A percentile compares a stretch with the other conserved stretches of the same genome.
Evolutionary conservation across 352 stramenopile genomes (phyloP).

Genomic region (Pythium dissimile): DNA sequence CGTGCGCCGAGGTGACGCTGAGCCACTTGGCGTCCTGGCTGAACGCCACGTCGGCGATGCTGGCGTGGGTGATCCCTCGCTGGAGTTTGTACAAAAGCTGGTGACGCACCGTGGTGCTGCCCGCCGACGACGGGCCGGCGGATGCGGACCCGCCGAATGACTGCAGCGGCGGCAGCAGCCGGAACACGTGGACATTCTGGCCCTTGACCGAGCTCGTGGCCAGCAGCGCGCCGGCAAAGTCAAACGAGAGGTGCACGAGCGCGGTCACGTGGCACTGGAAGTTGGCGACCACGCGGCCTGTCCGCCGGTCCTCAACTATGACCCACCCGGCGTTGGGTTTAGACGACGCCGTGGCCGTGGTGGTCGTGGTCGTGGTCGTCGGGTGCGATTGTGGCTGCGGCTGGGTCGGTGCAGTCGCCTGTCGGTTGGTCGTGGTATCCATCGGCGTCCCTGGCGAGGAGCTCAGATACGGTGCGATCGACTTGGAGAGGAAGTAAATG

Average conservation of each 20-base stretch:
- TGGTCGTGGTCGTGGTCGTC: neutral
- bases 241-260: slow-evolving; percentile 71
- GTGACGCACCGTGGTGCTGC: slow-evolving; percentile 15
- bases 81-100: slow-evolving; percentile 86
- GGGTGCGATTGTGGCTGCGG: slow-evolving; percentile 14
- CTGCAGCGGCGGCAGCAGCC: slow-evolving; percentile 59
- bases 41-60: slow-evolving; percentile 79
- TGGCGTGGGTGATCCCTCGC: slow-evolving; percentile 83
- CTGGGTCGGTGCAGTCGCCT: neutral
- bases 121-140: neutral
- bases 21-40: slow-evolving; percentile 86
- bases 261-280: slow-evolving; percentile 76
- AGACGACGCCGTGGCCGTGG: too few relatives aligned
- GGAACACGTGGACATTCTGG: slow-evolving; percentile 85
- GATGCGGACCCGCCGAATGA: slow-evolving; percentile 1
- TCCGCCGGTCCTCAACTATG: slow-evolving; percentile 63
- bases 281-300: slow-evolving; percentile 54
- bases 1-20: slow-evolving; percentile 78
- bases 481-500: slow-evolving; percentile 82
- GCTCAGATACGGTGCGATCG: slow-evolving; percentile 70
- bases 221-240: slow-evolving; percentile 71
- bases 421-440: neutral
- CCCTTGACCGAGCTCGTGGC: slow-evolving; percentile 80
- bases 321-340: slow-evolving; percentile 54
- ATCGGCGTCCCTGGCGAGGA: slow-evolving; percentile 44